These are phyloP conservation scores for Dryas octopetala DNA, from an alignment of 306 rosid genomes.

Conservation along the genomic window DNA sequence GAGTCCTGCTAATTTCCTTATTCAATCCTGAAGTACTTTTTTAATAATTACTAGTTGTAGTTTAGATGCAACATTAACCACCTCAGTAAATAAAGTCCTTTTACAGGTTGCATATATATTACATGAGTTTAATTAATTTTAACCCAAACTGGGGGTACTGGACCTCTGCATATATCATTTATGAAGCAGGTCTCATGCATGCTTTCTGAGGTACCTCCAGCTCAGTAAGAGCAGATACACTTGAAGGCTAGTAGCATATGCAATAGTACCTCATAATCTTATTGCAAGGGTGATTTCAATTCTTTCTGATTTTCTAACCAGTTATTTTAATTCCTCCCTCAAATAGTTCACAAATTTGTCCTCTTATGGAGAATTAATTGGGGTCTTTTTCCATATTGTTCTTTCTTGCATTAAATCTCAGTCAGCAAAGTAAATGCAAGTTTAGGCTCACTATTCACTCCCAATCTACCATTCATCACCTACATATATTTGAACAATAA, in stretches of 20 bases:
- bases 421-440: slow-evolving; percentile 3
- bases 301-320: background rate
- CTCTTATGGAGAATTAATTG: slow-evolving; percentile 1
- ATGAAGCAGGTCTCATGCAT: background rate
- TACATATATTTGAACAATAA: background rate
- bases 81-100: background rate
- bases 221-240: background rate
- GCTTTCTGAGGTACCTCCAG: slow-evolving; percentile 8
- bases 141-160: background rate
- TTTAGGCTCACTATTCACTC: background rate
- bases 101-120: slow-evolving; percentile 3
- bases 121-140: background rate
- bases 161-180: background rate
- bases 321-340: slow-evolving; percentile 3
- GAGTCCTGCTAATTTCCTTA: background rate
- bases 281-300: background rate
- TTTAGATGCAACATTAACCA: background rate
- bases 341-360: slow-evolving; percentile 15
- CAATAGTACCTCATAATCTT: slow-evolving; percentile 9
- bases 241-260: background rate
- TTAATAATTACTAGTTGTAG: background rate
- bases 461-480: background rate
- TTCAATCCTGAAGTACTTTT: background rate
- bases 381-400: slow-evolving; percentile 12
- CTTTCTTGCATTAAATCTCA: slow-evolving; percentile 2